Evolutionary conservation across 495 filamentous ascomycete species (phyloP).

Genomic region (Aspergillus heteromorphus): DNA sequence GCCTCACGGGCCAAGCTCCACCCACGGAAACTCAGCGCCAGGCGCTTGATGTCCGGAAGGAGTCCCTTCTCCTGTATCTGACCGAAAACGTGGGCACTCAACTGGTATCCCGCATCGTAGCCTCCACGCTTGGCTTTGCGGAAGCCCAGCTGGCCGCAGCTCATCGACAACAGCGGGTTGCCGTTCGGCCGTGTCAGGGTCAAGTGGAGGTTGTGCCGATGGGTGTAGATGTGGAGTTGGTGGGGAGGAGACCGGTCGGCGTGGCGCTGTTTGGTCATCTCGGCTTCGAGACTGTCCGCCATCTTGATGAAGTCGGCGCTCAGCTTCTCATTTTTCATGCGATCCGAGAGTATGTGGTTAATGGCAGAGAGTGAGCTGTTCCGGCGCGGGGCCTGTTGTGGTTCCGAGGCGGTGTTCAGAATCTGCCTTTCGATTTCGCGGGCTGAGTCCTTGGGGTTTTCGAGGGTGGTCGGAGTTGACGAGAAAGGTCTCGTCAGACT

Average conservation of each 20-base stretch:
- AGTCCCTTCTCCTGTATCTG: slow-evolving; percentile 69
- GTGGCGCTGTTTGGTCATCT: slow-evolving; percentile 35
- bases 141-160: slow-evolving; percentile 81
- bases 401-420: slow-evolving; percentile 18
- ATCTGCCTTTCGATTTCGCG: slow-evolving; percentile 29
- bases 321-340: slow-evolving; percentile 15
- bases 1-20: slow-evolving; percentile 85
- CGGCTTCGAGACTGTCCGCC: slow-evolving; percentile 33
- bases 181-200: slow-evolving; percentile 79
- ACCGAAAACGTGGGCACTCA: slow-evolving; percentile 70
- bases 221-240: slow-evolving; percentile 79
- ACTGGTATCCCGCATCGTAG: slow-evolving; percentile 92
- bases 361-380: slow-evolving; percentile 29
- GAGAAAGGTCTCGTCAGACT: slow-evolving; percentile 25
- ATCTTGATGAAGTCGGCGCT: slow-evolving; percentile 27
- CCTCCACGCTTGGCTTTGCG: slow-evolving; percentile 67
- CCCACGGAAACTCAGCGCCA: slow-evolving; percentile 77
- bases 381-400: background rate
- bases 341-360: slow-evolving; percentile 24
- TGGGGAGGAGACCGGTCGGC: slow-evolving; percentile 50
- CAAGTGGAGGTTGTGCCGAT: slow-evolving; percentile 91
- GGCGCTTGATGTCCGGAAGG: slow-evolving; percentile 48
- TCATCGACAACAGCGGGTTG: slow-evolving; percentile 66
- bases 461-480: slow-evolving; percentile 16
- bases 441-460: slow-evolving; percentile 14